Conservation (phyloP, 345 rosid species). For the Eucalyptus sideroxylon region DNA sequence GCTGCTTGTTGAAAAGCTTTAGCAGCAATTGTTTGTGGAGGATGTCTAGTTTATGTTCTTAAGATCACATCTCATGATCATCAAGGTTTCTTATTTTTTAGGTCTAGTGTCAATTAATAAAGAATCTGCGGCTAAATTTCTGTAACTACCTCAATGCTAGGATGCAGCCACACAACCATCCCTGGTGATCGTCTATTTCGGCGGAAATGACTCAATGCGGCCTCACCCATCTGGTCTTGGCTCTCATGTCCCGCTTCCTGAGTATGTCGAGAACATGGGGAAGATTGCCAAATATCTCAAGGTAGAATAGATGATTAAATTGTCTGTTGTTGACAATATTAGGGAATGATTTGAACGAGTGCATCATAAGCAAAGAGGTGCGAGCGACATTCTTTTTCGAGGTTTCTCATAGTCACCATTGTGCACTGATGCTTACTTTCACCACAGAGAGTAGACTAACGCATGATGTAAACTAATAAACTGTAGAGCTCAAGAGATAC, state of each 20-base stretch:
- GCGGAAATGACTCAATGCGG: conserved; percentile 78
- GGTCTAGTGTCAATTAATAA: not conserved
- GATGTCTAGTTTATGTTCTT: not conserved
- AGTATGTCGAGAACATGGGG: conserved; percentile 63
- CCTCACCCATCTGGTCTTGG: conserved; percentile 59
- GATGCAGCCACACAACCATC: conserved; percentile 63
- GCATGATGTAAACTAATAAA: not conserved
- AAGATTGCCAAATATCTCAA: conserved; percentile 63
- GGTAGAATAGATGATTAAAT: conserved; percentile 16
- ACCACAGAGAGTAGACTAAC: not conserved
- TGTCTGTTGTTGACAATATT: not conserved
- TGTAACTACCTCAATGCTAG: conserved; percentile 5
- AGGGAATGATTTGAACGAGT: not conserved
- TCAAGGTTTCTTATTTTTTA: not conserved
- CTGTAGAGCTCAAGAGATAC: not conserved
- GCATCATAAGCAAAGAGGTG: not conserved
- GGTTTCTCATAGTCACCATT: not conserved
- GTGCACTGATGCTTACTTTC: not conserved
- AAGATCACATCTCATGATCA: not conserved
- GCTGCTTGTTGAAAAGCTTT: not conserved
- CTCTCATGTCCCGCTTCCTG: conserved; percentile 83
- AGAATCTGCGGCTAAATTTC: not conserved
- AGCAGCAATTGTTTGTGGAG: not conserved
- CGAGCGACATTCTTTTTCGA: not conserved
- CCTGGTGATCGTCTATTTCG: conserved; percentile 84